Percentiles rank a stretch among this genome's conserved stretches.
Conservation (phyloP, 805 yeast species). For the Saccharomyces mikatae region DNA sequence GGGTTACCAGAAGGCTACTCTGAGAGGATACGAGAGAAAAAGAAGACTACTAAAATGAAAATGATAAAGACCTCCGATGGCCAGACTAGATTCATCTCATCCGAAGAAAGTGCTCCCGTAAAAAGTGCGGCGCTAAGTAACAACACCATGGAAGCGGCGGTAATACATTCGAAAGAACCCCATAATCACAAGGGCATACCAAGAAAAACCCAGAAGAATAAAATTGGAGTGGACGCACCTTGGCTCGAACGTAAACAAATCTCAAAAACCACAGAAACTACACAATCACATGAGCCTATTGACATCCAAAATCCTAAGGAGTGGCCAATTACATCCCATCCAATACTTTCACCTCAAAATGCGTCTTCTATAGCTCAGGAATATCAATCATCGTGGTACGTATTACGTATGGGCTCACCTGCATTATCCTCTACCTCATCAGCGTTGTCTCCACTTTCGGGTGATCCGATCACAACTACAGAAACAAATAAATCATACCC, state of each 20-base stretch:
- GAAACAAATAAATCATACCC: background rate
- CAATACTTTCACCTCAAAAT: background rate
- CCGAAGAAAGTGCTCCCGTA: slow-evolving; percentile 19
- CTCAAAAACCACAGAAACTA: background rate
- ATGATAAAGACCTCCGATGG: slow-evolving; percentile 24
- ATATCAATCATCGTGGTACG: background rate
- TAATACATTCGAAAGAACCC: background rate
- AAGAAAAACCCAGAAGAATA: background rate
- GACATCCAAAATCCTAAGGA: background rate
- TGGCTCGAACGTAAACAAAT: background rate
- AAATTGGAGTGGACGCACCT: background rate
- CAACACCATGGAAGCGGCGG: background rate
- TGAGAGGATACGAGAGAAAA: slow-evolving; percentile 15
- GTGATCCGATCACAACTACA: background rate
- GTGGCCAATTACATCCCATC: background rate
- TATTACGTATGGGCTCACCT: background rate
- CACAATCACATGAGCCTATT: background rate
- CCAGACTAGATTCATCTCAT: slow-evolving; percentile 30
- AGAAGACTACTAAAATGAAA: slow-evolving; percentile 21
- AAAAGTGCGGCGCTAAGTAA: background rate
- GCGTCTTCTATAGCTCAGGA: background rate
- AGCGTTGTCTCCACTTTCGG: background rate
- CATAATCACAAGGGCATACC: background rate
- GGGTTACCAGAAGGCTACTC: slow-evolving; percentile 35
- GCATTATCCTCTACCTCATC: background rate